phyloP scores from a whole-genome alignment of 306 rosid genomes.

The Vigna reflexopilosa region DNA sequence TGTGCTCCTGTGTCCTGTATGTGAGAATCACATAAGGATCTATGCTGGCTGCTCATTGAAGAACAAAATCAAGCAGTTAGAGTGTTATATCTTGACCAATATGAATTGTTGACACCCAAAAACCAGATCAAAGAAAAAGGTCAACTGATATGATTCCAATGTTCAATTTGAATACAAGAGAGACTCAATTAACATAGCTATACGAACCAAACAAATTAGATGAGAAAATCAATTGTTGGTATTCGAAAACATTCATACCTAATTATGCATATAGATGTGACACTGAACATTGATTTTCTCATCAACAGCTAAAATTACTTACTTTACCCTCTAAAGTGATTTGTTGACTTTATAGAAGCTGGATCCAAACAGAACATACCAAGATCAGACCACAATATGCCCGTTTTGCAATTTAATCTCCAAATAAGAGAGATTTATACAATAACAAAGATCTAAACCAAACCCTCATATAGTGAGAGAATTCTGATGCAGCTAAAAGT shows the following conservation, averaged over 20 bases:
- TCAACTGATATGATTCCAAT: background rate
- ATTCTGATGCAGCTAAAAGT: background rate
- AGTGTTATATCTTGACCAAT: background rate
- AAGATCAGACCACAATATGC: background rate
- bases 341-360: background rate
- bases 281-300: background rate
- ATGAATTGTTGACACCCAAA: background rate
- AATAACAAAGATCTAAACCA: constrained; percentile 12
- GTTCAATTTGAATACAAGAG: constrained; percentile 12
- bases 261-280: background rate
- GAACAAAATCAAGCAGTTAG: constrained; percentile 16
- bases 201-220: constrained; percentile 4
- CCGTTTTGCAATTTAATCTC: constrained; percentile 8
- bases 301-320: background rate
- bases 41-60: constrained; percentile 43
- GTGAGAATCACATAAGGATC: constrained; percentile 59
- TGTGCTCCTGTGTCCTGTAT: constrained; percentile 49
- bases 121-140: constrained; percentile 25
- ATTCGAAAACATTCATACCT: background rate
- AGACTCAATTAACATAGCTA: constrained; percentile 15
- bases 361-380: background rate
- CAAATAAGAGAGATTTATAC: background rate
- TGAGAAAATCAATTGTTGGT: background rate
- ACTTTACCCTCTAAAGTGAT: background rate
- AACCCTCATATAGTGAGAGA: constrained; percentile 1